phyloP scores from a whole-genome alignment of 306 rosid genomes.

The Inga laurina region DNA sequence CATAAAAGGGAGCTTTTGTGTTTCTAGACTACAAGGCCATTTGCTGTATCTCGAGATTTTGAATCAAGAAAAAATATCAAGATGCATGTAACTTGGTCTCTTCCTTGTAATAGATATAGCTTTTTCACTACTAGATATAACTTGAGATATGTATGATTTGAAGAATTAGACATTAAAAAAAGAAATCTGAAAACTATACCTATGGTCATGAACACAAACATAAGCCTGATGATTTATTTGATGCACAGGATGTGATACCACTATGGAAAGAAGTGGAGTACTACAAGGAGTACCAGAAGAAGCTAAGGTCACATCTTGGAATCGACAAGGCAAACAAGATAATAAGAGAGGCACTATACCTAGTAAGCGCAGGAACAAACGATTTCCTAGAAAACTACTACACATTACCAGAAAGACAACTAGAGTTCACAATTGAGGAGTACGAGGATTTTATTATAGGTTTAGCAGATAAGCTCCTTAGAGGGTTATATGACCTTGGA shows the following conservation, averaged over 20 bases:
- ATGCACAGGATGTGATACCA: conserved; percentile 57
- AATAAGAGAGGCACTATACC: conserved; percentile 52
- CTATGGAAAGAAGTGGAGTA: conserved; percentile 70
- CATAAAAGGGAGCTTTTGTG: too few relatives aligned
- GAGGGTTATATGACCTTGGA: conserved; percentile 49
- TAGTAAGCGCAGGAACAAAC: conserved; percentile 66
- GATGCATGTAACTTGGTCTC: background rate
- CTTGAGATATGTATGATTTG: background rate
- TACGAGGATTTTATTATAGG: conserved; percentile 55
- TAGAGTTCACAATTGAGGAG: conserved; percentile 38
- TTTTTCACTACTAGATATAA: background rate
- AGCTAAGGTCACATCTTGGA: conserved; percentile 43
- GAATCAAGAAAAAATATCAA: background rate
- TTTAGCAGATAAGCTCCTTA: conserved; percentile 47
- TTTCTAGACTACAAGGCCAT: too few relatives aligned
- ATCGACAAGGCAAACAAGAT: conserved; percentile 40
- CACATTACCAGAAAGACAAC: conserved; percentile 35
- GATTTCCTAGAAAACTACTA: conserved; percentile 68
- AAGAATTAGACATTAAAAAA: background rate
- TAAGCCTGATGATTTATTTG: background rate
- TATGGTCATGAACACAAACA: background rate
- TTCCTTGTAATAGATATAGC: background rate
- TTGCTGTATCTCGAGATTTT: background rate
- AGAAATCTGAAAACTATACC: too few relatives aligned
- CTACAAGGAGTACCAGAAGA: conserved; percentile 58